Conservation (phyloP, 2,329 filamentous ascomycete species). For the Xylariaceae sp. region DNA sequence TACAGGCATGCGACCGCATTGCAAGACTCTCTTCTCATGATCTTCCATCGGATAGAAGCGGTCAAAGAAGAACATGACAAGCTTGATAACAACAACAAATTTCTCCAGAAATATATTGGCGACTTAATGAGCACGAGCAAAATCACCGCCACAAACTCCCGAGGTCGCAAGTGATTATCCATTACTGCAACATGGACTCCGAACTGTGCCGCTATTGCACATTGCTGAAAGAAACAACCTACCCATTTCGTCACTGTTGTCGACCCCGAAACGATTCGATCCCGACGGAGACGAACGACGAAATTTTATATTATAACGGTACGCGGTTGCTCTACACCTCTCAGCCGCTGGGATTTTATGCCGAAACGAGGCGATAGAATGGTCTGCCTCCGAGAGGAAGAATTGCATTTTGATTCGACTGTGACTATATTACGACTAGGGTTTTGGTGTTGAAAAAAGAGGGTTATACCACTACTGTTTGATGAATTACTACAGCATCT, state of each 20-base stretch:
- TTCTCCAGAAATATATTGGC: conserved; percentile 95
- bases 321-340: no score
- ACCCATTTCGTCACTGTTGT: conserved; percentile 5
- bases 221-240: conserved; percentile 2
- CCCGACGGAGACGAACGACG: no score
- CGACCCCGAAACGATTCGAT: conserved; percentile 14
- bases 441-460: conserved; percentile 28
- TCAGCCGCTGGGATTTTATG: conserved; percentile 2
- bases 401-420: conserved; percentile 18
- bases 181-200: not conserved
- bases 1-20: conserved; percentile 79
- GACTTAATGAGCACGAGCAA: conserved; percentile 87
- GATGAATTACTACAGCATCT: conserved; percentile 27
- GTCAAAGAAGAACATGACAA: conserved; percentile 95
- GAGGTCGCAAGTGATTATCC: conserved; percentile 47
- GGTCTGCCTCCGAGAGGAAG: not conserved
- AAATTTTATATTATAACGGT: no score
- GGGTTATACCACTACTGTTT: conserved; percentile 25
- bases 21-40: conserved; percentile 82
- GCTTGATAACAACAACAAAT: conserved; percentile 93
- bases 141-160: conserved; percentile 55
- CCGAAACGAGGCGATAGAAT: no score
- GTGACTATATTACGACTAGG: conserved; percentile 25
- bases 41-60: conserved; percentile 90
- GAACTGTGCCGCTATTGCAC: not conserved